These are phyloP conservation scores for Cucurbita argyrosperma DNA, from an alignment of 306 rosid genomes.

Conservation along the genomic window DNA sequence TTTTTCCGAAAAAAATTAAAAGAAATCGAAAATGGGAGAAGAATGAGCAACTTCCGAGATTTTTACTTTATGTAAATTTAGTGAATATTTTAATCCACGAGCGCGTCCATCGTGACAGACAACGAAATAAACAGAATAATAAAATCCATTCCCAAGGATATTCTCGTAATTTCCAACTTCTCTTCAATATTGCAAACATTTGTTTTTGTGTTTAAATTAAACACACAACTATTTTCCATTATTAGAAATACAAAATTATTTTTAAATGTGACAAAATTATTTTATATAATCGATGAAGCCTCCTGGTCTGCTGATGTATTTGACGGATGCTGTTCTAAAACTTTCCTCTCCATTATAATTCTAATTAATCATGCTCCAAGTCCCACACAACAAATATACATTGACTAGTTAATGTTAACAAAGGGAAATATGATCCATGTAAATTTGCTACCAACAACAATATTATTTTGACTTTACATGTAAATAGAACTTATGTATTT, in stretches of 20 bases:
- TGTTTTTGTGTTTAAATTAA: too few species aligned
- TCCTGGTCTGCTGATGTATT: background rate
- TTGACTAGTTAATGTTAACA: background rate
- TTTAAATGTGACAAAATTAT: too few species aligned
- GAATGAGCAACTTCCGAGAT: background rate
- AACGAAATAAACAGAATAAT: background rate
- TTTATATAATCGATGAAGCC: background rate
- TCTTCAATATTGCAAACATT: too few species aligned
- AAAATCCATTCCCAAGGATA: background rate
- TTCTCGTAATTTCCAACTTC: background rate
- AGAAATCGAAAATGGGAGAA: background rate
- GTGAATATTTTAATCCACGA: background rate
- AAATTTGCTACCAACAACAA: background rate
- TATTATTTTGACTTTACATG: background rate
- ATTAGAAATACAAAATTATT: too few species aligned
- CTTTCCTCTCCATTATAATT: background rate
- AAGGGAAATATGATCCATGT: background rate
- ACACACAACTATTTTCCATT: too few species aligned
- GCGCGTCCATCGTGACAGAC: background rate
- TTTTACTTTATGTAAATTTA: background rate
- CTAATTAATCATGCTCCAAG: background rate
- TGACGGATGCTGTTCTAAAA: background rate
- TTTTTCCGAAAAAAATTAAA: background rate
- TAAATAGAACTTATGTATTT: background rate
- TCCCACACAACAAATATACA: background rate